Evolutionary conservation across 768 basidiomycete genomes (phyloP), one percentile per base, ranked within the genome.

Genomic region (Lanmaoa pseudosensibilis): DNA sequence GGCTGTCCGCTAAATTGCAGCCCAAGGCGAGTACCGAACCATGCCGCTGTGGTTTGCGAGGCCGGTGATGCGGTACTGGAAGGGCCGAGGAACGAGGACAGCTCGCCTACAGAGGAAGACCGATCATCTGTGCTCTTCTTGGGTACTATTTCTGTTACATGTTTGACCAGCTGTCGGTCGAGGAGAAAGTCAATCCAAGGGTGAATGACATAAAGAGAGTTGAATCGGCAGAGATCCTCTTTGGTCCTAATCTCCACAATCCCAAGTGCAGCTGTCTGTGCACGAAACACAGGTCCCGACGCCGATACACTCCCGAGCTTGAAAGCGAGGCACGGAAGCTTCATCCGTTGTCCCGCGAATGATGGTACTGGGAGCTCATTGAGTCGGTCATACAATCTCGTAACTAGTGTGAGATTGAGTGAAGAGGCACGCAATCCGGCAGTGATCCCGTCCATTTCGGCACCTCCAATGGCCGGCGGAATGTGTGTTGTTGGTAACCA

Each of bases 121-220:
- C 9, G 21, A 2, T 23, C 39, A 8, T 52, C 36, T 5, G 1
- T 19, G 23, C 37, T 33, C 13, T 39, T 44, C 8, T 46, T 52
- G 4, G 8, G 3, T 5, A 13, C 2, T 5, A 3, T 15, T 12
- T 36, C 50, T 15, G 9, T 3, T 1, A 8, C 16, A 23, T 18
- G 15, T 38, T 44, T 50, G 2, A 50, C 34, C 5, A 43, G 50
- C 12, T 37, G 53, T 5, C 43, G 33, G 18, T 54, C 38, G 1
- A 64, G 56, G 15, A 64, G 56, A 15, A 53, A 46, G 25, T 59
- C 50, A 9, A 65, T 52, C 63, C 63, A 65, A 0, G 63, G 59
- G 23, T 65, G 63, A 21, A 61, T 36, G 12, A 64, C 50, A 19
- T 27, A 43, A 0, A 61, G 52, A 13, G 50, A 25, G 0, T 46